Percentiles rank a stretch among this genome's conserved stretches.
Conservation (phyloP, 2,329 filamentous ascomycete genomes). For the Xylaria sp. region DNA sequence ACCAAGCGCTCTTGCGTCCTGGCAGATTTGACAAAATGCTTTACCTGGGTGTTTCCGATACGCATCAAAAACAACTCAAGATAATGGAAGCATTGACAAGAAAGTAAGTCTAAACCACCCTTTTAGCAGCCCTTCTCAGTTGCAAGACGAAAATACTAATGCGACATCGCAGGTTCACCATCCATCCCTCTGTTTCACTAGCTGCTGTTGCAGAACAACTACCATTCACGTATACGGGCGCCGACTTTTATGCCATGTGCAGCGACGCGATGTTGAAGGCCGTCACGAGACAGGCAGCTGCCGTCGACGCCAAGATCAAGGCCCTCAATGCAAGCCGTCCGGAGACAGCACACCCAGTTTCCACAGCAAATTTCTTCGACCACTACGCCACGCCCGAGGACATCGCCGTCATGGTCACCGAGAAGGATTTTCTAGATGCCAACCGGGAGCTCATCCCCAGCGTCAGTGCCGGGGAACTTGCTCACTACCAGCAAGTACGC, state of each 20-base stretch:
- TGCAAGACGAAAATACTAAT: slow-evolving; percentile 31
- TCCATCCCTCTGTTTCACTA: slow-evolving; percentile 83
- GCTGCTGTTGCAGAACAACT: slow-evolving; percentile 77
- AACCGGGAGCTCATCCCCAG: slow-evolving; percentile 89
- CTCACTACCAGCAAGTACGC: slow-evolving; percentile 89
- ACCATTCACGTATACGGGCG: slow-evolving; percentile 96
- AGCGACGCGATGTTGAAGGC: slow-evolving; percentile 99
- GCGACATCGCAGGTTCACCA: slow-evolving; percentile 74
- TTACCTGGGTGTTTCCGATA: slow-evolving; percentile 95
- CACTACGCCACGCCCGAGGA: slow-evolving; percentile 86
- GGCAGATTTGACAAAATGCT: slow-evolving; percentile 99
- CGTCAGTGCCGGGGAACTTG: slow-evolving; percentile 90
- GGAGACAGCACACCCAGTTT: slow-evolving; percentile 64
- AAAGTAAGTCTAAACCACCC: slow-evolving; percentile 72
- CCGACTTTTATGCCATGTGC: slow-evolving; percentile 96
- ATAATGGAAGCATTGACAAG: slow-evolving; percentile 94
- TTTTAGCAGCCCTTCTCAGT: not conserved
- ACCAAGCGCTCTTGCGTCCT: slow-evolving; percentile 87
- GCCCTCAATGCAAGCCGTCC: slow-evolving; percentile 67
- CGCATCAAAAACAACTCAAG: slow-evolving; percentile 93
- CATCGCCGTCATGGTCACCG: slow-evolving; percentile 85
- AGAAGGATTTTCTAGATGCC: slow-evolving; percentile 86
- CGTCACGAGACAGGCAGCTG: slow-evolving; percentile 86
- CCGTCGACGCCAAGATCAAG: slow-evolving; percentile 85
- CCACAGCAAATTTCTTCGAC: slow-evolving; percentile 95